These are phyloP conservation scores for Jackrogersella minutella DNA, from an alignment of 495 filamentous ascomycete species.

Conservation along the genomic window DNA sequence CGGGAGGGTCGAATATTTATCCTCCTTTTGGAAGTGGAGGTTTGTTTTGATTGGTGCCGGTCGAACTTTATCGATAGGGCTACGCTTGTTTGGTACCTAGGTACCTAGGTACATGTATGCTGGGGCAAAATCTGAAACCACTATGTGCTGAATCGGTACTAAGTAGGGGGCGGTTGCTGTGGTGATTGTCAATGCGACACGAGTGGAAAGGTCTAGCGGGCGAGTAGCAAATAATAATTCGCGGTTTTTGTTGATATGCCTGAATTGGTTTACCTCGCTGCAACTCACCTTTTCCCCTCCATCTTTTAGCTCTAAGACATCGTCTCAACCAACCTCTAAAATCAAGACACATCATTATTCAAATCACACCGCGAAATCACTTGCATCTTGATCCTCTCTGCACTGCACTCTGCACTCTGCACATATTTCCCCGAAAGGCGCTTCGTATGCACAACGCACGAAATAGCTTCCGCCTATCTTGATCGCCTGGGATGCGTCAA, in stretches of 20 bases:
- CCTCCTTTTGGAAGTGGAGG: conserved; percentile 31
- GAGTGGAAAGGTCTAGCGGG: background rate
- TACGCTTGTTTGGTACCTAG: background rate
- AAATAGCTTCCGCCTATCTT: conserved; percentile 28
- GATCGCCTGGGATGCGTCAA: conserved; percentile 44
- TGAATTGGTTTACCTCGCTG: conserved; percentile 20
- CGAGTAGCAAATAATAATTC: conserved; percentile 29
- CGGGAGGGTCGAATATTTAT: conserved; percentile 23
- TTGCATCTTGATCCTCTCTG: conserved; percentile 32
- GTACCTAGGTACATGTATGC: background rate
- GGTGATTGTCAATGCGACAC: conserved; percentile 22
- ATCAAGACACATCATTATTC: conserved; percentile 30
- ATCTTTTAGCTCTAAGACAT: conserved; percentile 28
- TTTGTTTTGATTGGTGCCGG: conserved; percentile 41
- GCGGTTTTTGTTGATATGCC: conserved; percentile 36
- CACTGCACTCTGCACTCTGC: conserved; percentile 12
- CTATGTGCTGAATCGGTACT: background rate
- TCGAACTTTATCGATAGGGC: conserved; percentile 20
- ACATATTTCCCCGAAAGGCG: conserved; percentile 2
- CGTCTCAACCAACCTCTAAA: conserved; percentile 32
- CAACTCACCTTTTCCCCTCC: conserved; percentile 37
- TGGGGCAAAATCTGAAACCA: conserved; percentile 34
- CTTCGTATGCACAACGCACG: conserved; percentile 35
- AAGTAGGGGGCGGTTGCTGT: conserved; percentile 33
- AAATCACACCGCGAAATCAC: conserved; percentile 31